Evolutionary conservation across 2,329 filamentous ascomycete genomes (phyloP).

Genomic region (Venturia effusa): DNA sequence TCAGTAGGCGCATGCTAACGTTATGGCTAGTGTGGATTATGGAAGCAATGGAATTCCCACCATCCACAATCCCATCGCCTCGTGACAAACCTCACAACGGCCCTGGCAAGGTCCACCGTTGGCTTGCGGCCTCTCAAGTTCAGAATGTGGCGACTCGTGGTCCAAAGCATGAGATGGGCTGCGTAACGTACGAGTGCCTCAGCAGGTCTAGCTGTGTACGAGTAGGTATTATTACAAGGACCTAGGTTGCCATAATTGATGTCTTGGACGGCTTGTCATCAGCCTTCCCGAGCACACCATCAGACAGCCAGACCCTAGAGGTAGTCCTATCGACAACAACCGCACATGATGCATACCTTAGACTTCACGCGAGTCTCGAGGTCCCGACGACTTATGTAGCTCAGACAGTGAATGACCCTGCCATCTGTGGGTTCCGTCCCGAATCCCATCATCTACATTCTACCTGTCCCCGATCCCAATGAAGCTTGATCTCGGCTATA

Average conservation of each 20-base stretch:
- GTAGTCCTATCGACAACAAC: too few relatives aligned
- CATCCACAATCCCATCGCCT: background rate
- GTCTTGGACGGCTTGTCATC: background rate
- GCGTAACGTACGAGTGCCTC: background rate
- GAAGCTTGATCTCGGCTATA: background rate
- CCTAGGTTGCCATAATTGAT: background rate
- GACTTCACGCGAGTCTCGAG: background rate
- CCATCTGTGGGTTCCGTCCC: background rate
- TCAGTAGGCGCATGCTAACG: too few relatives aligned
- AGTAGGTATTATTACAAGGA: too few relatives aligned
- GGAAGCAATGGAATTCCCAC: too few relatives aligned
- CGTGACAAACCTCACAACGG: background rate
- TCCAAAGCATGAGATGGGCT: background rate
- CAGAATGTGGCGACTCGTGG: background rate
- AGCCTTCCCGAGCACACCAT: constrained; percentile 3
- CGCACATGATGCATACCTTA: constrained; percentile 1
- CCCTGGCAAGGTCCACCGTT: background rate
- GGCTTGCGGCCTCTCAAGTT: background rate
- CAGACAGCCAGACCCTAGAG: background rate
- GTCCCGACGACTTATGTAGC: background rate
- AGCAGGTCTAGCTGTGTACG: too few relatives aligned
- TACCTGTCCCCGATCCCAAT: background rate
- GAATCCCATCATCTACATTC: background rate
- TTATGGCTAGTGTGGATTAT: too few relatives aligned
- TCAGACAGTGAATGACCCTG: background rate